Base-by-base conservation (phyloP, 148 eudicot genomes). In the Rhododendron henanense region DNA sequence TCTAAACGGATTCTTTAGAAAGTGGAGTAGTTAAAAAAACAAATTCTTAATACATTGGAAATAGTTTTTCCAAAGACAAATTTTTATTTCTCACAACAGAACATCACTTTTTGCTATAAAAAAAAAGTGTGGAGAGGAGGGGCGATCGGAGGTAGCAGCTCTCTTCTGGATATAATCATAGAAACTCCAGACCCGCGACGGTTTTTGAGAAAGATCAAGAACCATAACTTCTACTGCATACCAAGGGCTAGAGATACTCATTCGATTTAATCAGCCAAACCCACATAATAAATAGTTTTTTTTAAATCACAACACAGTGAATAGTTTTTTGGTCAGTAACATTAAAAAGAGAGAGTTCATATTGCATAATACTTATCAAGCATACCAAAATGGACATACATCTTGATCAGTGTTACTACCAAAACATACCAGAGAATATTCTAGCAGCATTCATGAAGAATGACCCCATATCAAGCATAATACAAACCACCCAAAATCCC, bases 401-500 rank as follows among this genome's bases (percentile, higher is more conserved):
- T 73, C 3, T 14, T 13, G 9, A 73, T 33, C 16, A 1, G 23
- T 74, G 37, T 74, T 15, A 74, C 41, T 4, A 4, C 44, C 44
- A 74, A 74, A 74, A 74, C 44, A 74, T 74, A 31, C 78, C 78
- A 74, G 33, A 74, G 78, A 35, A 74, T 35, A 35, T 74, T 74
- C 78, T 28, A 35, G 31, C 18, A 33, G 78, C 78, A 74, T 31
- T 67, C 18, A 74, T 74, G 44, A 74, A 74, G 31, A 16, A 74
- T 59, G 65, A 59, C 65, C 77, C 77, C 39, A 74, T 15, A 74
- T 35, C 78, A 74, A 74, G 44, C 39, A 14, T 14, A 74, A 15
- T 15, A 15, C 41, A 1, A 73, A 28, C 75, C 37, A 28, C 14
- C 75, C 75, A 69, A 69, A 28, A 28, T 4, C 35, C 39, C 35